Evolutionary conservation across 75 land plant genomes (phyloP).

Genomic region (Larix kaempferi): DNA sequence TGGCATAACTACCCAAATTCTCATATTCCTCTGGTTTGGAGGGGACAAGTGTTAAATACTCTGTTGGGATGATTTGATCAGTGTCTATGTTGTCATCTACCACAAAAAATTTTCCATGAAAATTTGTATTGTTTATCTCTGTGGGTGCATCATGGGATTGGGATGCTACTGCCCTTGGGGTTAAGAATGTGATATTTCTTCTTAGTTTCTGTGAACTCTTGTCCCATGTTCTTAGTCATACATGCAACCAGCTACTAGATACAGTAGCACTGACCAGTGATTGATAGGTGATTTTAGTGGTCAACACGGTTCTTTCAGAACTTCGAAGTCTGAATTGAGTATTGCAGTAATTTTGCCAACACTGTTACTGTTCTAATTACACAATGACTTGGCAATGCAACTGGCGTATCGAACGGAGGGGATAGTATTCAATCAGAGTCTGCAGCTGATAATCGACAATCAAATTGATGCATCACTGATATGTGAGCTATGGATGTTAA

Average conservation of each 20-base stretch:
- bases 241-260: too few species aligned
- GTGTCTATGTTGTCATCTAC: conserved; percentile 95
- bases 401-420: conserved; percentile 52
- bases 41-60: conserved; percentile 92
- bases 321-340: too few species aligned
- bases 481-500: conserved; percentile 86
- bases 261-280: too few species aligned
- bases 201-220: too few species aligned
- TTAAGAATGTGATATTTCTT: too few species aligned
- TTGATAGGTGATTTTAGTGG: too few species aligned
- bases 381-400: too few species aligned
- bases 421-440: conserved; percentile 70
- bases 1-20: conserved; percentile 88
- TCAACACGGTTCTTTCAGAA: too few species aligned
- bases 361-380: too few species aligned
- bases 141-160: not conserved
- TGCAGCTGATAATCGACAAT: conserved; percentile 41
- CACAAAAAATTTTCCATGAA: conserved; percentile 89
- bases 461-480: conserved; percentile 47
- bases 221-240: too few species aligned
- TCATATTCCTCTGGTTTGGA: conserved; percentile 92
- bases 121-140: conserved; percentile 11
- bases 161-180: conserved; percentile 4
- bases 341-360: too few species aligned
- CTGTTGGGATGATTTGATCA: conserved; percentile 98